phyloP scores from a whole-genome alignment of 2,329 filamentous ascomycete species.

The Fusarium liriodendri region DNA sequence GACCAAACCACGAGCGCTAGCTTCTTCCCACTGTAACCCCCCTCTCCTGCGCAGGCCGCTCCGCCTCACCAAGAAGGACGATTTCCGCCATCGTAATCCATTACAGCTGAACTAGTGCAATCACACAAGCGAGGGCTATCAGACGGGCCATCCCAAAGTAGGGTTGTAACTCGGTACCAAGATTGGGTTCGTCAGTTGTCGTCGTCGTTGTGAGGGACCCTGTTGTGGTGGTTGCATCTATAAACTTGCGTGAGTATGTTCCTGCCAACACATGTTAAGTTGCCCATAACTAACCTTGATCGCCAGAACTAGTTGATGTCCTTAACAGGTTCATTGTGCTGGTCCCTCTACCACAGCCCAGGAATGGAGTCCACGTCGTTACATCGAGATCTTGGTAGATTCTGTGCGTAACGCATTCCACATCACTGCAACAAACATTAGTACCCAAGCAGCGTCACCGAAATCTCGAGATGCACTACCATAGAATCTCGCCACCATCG shows the following conservation, averaged over 20 bases:
- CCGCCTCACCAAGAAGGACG: too few relatives aligned
- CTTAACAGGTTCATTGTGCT: not conserved
- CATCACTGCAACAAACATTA: not conserved
- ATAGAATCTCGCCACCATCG: not conserved
- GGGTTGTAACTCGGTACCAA: not conserved
- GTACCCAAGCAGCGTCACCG: not conserved
- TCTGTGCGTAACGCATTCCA: not conserved
- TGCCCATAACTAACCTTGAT: too few relatives aligned
- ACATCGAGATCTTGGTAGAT: not conserved
- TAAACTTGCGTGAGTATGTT: not conserved
- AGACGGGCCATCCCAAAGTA: not conserved
- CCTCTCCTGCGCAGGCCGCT: too few relatives aligned
- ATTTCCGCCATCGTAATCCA: not conserved
- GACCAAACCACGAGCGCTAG: not conserved
- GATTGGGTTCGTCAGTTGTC: not conserved
- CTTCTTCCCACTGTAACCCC: too few relatives aligned
- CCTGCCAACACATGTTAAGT: too few relatives aligned
- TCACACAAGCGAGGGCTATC: not conserved
- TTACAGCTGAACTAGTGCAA: not conserved
- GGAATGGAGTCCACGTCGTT: not conserved
- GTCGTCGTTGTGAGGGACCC: not conserved
- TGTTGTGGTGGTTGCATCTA: not conserved
- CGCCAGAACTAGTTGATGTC: not conserved
- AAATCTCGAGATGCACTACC: not conserved
- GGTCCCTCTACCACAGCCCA: not conserved